phyloP scores from a whole-genome alignment of 2,329 filamentous ascomycete genomes.

The Colletotrichum incanum region DNA sequence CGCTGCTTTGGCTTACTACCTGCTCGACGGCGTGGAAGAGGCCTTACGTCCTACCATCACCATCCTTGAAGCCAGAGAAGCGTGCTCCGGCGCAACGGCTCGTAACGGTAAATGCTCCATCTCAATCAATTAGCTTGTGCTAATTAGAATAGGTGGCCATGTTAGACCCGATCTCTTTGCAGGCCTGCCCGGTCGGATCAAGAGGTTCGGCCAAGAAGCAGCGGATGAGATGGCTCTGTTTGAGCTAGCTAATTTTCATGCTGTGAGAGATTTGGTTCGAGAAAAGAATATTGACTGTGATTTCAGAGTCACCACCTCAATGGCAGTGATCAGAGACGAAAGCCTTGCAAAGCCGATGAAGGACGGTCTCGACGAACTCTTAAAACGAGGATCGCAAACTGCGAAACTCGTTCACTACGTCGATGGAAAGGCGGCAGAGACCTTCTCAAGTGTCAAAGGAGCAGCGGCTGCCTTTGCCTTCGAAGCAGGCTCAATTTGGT shows the following conservation, averaged over 20 bases:
- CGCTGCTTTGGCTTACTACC: slow-evolving; percentile 27
- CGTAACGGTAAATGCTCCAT: slow-evolving; percentile 26
- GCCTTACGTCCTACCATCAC: slow-evolving; percentile 18
- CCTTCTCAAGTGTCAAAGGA: slow-evolving; percentile 56
- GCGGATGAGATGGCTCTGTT: slow-evolving; percentile 47
- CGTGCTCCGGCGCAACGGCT: slow-evolving; percentile 40
- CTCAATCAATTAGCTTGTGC: background rate
- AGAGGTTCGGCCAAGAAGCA: slow-evolving; percentile 44
- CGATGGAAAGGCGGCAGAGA: slow-evolving; percentile 47
- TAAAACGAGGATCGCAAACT: slow-evolving; percentile 20
- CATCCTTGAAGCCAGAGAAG: slow-evolving; percentile 42
- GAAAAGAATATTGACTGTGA: slow-evolving; percentile 39
- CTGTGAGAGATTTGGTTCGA: slow-evolving; percentile 36
- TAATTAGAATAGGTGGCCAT: slow-evolving; percentile 33
- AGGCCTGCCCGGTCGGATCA: slow-evolving; percentile 17
- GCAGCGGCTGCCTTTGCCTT: slow-evolving; percentile 53
- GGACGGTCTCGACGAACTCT: slow-evolving; percentile 39
- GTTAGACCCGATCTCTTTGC: slow-evolving; percentile 39
- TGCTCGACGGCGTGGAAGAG: slow-evolving; percentile 14
- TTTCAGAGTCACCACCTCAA: slow-evolving; percentile 35
- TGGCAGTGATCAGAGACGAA: slow-evolving; percentile 30
- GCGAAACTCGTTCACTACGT: slow-evolving; percentile 33
- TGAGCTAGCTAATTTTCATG: slow-evolving; percentile 41
- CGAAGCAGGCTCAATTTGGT: slow-evolving; percentile 58
- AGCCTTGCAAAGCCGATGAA: slow-evolving; percentile 44